Percentiles rank a stretch among this genome's conserved stretches.
Conservation (phyloP, 768 basidiomycete species). For the Suillus spraguei region DNA sequence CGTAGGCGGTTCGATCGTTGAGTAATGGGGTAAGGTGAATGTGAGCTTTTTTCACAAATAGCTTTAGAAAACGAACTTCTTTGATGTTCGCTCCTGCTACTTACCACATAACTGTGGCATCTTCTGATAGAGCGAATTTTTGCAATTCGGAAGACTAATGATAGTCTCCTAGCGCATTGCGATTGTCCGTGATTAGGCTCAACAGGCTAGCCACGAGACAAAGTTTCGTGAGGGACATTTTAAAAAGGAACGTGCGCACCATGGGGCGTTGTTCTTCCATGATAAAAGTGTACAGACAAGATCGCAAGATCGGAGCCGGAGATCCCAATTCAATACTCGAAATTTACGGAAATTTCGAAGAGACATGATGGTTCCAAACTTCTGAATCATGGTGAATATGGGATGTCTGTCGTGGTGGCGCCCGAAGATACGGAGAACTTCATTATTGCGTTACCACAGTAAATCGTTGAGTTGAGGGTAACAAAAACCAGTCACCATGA, state of each 20-base stretch:
- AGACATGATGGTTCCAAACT: not conserved
- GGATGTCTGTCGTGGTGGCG: not conserved
- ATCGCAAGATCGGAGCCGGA: not conserved
- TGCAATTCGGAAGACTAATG: not conserved
- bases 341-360: not conserved
- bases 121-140: not conserved
- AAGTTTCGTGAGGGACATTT: too few relatives aligned
- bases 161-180: not conserved
- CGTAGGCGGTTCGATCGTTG: not conserved
- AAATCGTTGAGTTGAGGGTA: not conserved
- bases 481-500: not conserved
- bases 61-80: not conserved
- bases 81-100: not conserved
- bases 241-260: not conserved
- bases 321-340: not conserved
- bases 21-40: not conserved
- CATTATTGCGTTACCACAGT: not conserved
- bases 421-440: not conserved
- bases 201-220: not conserved
- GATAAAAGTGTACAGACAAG: not conserved
- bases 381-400: not conserved
- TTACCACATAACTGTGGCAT: not conserved
- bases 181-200: not conserved
- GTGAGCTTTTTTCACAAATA: not conserved
- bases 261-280: not conserved